Base-by-base conservation (phyloP, 768 basidiomycete species). In the Hygrocybe punicea region DNA sequence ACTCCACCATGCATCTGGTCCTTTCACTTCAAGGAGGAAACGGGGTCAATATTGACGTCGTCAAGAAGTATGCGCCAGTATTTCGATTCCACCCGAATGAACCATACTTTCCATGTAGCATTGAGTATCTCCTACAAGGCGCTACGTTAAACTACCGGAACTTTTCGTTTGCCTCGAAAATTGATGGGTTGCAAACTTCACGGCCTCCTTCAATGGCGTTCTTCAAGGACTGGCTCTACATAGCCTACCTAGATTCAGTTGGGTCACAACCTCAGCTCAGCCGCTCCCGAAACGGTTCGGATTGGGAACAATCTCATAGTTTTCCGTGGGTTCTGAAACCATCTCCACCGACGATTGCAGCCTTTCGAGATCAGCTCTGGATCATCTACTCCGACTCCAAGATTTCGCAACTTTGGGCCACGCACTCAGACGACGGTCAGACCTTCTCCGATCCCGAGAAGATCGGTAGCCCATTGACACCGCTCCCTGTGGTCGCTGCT, bases 1-100 rank as follows among this genome's bases (percentile, higher is more conserved):
- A 91, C 74, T 90, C 87, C 0, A 93, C 90, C 0, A 84, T 92
- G 17, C 85, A 87, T 59, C 78, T 89, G 16, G 91, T 93, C n/a
- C 84, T 92, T 29, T 87, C 90, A 72, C 84, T 93, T 0, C 88
- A 91, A 65, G 91, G 90, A 60, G 91, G 91, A 10, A 34, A 55
- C 16, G 25, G 39, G 2, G 54, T 55, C 29, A 33, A 35, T 42
- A 42, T 55, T 13, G 58, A 59, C 29, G 42, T 50, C 29, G 55
- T 59, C 54, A 39, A 33, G 46, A 55, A 55, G 17, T 53, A 53
- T 25, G 35, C 52, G 17, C 52, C 52, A 11, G 52, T 42, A n/a
- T 53, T 40, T 45, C 52, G 16, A 14, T 53, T 53, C 52, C 52
- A 53, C 17, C 52, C 52, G 14, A 23, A 53, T 37, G 52, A 53